Evolutionary conservation across 768 basidiomycete genomes (phyloP), one percentile per base, ranked within the genome.

Genomic region (Russula olivacea): DNA sequence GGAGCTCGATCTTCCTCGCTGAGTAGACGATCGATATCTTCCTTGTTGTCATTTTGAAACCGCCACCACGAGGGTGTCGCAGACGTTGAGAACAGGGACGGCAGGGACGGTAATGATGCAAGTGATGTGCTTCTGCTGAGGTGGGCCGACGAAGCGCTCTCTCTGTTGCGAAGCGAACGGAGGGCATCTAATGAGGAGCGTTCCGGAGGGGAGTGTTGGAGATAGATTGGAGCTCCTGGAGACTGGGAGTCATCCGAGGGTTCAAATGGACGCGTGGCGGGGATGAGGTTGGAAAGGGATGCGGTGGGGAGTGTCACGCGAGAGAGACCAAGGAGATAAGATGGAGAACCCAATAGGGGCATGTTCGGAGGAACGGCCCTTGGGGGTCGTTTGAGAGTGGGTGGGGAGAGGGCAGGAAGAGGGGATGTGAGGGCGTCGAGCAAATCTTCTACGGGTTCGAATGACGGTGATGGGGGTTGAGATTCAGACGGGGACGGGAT

Each of bases 271-370:
- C 51, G 36, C 45, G 55, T 36, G 50, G 63, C 47, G 63, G 58
- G 61, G 45, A 53, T 67, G 45, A 65, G 68, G 12, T 70, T 76
- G 68, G 85, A 82, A 15, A 87, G 73, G 1, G 84, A 82, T 7
- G 84, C 76, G 8, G 82, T 86, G 28, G 88, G 87, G 28, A 87
- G 78, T 0, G 87, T 83, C 1, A 81, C 77, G 51, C 85, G 81
- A 3, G 84, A 79, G 58, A 87, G 77, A 66, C 71, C 77, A 68
- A 81, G 80, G 57, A 86, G 72, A 58, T 83, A 78, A 9, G 80
- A 79, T 9, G 84, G 84, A 0, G 80, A 76, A 34, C 78, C 76
- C 0, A 75, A 68, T 32, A 79, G 71, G n/a, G 5, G 79, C 74
- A 19, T 80, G 74, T 43, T 73, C 73, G 25, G 81, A 17, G 67